These are phyloP conservation scores for Ogataea polymorpha DNA, from an alignment of 805 yeast genomes.

Conservation along the genomic window DNA sequence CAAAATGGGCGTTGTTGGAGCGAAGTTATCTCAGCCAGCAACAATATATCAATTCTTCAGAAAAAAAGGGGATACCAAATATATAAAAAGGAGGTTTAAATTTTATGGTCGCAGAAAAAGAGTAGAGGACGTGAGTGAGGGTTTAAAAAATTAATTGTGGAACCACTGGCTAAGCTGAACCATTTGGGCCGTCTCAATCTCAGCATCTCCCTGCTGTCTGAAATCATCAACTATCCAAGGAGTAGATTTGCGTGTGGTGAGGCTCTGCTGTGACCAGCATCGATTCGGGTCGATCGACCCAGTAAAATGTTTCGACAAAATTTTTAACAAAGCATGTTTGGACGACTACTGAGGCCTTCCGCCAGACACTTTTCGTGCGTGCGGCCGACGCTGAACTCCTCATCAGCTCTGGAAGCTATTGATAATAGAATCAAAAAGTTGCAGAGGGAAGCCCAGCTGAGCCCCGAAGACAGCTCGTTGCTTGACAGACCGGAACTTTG, in stretches of 20 bases:
- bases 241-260: too few relatives aligned
- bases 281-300: slow-evolving; percentile 9
- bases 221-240: too few relatives aligned
- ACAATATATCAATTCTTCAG: not conserved
- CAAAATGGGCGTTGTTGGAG: not conserved
- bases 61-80: slow-evolving; percentile 10
- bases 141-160: too few relatives aligned
- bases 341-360: slow-evolving; percentile 8
- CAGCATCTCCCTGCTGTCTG: too few relatives aligned
- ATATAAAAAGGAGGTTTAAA: slow-evolving; percentile 9
- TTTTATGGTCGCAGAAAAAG: slow-evolving; percentile 7
- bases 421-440: slow-evolving; percentile 14
- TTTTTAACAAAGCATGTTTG: slow-evolving; percentile 9
- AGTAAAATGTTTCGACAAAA: slow-evolving; percentile 9
- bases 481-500: slow-evolving; percentile 66
- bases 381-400: slow-evolving; percentile 4
- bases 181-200: too few relatives aligned
- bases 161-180: too few relatives aligned
- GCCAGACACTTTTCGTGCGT: slow-evolving; percentile 11
- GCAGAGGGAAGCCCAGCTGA: slow-evolving; percentile 13
- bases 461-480: slow-evolving; percentile 29
- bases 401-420: slow-evolving; percentile 11
- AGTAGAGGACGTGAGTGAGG: not conserved
- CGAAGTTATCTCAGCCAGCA: not conserved
- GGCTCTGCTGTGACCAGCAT: not conserved